Evolutionary conservation across 345 rosid species (phyloP), one percentile per base, ranked within the genome.

Genomic region (Lagerstroemia speciosa): DNA sequence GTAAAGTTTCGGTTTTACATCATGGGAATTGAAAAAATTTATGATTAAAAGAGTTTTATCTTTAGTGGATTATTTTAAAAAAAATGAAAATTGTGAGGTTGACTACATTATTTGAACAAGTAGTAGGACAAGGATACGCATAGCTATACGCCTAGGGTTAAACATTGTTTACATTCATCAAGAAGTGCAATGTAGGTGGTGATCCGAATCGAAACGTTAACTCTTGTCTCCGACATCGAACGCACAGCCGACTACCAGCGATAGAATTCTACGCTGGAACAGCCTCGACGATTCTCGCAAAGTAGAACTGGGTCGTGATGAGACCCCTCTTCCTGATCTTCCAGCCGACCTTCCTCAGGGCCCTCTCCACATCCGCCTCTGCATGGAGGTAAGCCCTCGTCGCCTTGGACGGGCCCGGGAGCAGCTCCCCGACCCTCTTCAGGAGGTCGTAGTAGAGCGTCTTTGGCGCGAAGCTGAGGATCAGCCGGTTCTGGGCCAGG

Each of bases 391-490:
- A 91, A 1, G 97, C 99, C 73, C 97, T 84, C 0, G 97, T 94
- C 19, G 96, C 99, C 85, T 91, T 94, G 12, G 97, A 94, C 62
- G 99, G 99, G 70, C 97, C 97, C 0, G 96, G 99, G 76, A 91
- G 91, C 82, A 94, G 81, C 85, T 94, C 96, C 6, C 99, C 97
- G 10, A 85, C 78, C 63, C 97, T 83, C 80, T 94, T 94, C 29
- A 91, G 78, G 63, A 86, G 66, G 76, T 86, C 85, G 43, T 89
- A 94, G 71, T 91, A 94, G 69, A 94, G 81, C 0, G 97, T 94
- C 83, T 89, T 94, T 0, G 97, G 99, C 0, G 96, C 97, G 78
- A 94, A 94, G 74, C 99, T 91, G 64, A 94, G 76, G 70, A 89
- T 82, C 60, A 94, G 69, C 77, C 95, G 78, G 20, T 84, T 85